Evolutionary conservation across 805 yeast species (phyloP), one percentile per base, ranked within the genome.

Genomic region (Candida coleopterorum): DNA sequence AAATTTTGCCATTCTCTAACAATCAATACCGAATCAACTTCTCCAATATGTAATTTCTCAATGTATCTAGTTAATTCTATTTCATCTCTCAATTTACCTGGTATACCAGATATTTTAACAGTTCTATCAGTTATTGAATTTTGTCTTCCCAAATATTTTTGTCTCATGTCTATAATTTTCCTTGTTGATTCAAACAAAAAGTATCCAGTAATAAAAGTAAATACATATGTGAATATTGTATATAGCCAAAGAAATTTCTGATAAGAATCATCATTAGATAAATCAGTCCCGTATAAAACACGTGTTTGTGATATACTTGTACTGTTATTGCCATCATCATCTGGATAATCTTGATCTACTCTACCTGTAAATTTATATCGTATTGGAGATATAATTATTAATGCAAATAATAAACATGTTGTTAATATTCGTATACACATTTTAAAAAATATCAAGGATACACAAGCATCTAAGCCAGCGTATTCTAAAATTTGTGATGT

Each of bases 381-480:
- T 4, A 93, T 72, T 0, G 98, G 97, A 1, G 95, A 82, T 15
- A 90, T 83, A 3, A 90, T 70, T 4, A 77, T 62, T 8, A 84
- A 63, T 1, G 95, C 88, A 49, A 85, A 76, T 2, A 85, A 40
- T 32, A 85, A 72, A 51, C 88, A 81, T 1, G 75, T 60, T 2
- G 75, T 59, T 17, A 90, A 58, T 7, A 85, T 64, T 53, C 77
- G 77, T 33, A 89, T 85, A 42, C 93, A 75, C 85, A 88, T 85
- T 42, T 85, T 81, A 72, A 93, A 93, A 55, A 90, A 89, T 3
- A 88, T 88, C 22, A 90, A 61, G 52, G 85, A 90, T 32, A 93
- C 97, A 60, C 75, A 88, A 0, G 97, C 97, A 62, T 90, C 98
- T 29, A 90, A 61, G 0, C 98, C 98, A 2, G 97, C 96, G 50